Percentiles rank a stretch among this genome's conserved stretches.
Conservation (phyloP, 164 flowering plant species). For the Tetracentron sinense region DNA sequence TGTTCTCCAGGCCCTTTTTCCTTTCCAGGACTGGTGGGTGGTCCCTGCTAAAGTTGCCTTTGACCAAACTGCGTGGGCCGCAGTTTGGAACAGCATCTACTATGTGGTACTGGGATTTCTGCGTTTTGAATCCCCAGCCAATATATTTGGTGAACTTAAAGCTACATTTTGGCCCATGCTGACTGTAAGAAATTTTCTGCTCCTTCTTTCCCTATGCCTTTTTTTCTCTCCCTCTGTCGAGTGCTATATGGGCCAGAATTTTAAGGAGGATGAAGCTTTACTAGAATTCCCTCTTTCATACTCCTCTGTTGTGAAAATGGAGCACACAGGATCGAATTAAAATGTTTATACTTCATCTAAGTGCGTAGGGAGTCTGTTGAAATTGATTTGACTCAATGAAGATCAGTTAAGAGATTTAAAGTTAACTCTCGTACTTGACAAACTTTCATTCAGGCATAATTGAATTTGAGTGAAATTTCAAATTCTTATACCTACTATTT, state of each 20-base stretch:
- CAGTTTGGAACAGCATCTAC: slow-evolving; percentile 90
- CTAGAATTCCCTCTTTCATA: not conserved
- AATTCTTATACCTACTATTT: too few relatives aligned
- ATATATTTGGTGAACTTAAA: slow-evolving; percentile 52
- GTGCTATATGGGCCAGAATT: not conserved
- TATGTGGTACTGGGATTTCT: slow-evolving; percentile 59
- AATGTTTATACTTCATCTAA: too few relatives aligned
- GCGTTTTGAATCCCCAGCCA: slow-evolving; percentile 63
- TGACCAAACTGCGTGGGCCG: slow-evolving; percentile 92
- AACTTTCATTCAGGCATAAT: too few relatives aligned
- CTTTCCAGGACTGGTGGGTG: slow-evolving; percentile 93
- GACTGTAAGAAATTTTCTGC: slow-evolving; percentile 49
- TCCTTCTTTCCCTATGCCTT: not conserved
- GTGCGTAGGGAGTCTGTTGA: too few relatives aligned
- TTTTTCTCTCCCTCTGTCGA: not conserved
- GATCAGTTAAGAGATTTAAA: too few relatives aligned
- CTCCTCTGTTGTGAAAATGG: not conserved
- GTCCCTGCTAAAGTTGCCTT: slow-evolving; percentile 87
- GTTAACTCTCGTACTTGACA: too few relatives aligned
- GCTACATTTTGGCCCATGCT: slow-evolving; percentile 86
- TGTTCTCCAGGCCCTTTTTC: slow-evolving; percentile 67
- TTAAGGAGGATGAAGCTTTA: not conserved
- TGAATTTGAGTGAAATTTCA: too few relatives aligned
- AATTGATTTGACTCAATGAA: not conserved
- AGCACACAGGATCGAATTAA: too few relatives aligned